These are phyloP conservation scores for Carex cristatella DNA, from an alignment of 176 grass and related monocot genomes.

Conservation along the genomic window DNA sequence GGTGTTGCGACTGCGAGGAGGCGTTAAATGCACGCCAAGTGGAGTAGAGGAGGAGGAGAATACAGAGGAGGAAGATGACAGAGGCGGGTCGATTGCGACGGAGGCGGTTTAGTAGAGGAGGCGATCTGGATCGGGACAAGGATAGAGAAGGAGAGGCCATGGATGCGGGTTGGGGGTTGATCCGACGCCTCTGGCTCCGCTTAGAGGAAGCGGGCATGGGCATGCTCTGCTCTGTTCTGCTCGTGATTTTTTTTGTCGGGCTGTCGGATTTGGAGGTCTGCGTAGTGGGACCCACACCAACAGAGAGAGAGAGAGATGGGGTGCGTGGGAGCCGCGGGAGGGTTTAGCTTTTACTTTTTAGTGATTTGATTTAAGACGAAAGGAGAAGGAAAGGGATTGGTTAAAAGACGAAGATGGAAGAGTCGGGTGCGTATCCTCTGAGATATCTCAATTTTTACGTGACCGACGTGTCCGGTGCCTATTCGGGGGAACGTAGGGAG, in stretches of 20 bases:
- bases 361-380: background rate
- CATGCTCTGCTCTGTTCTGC: background rate
- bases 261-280: background rate
- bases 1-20: background rate
- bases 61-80: conserved; percentile 17
- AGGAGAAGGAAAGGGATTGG: background rate
- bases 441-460: too few relatives aligned
- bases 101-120: background rate
- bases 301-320: too few relatives aligned
- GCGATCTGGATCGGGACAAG: conserved; percentile 13
- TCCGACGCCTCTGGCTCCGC: conserved; percentile 9
- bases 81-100: conserved; percentile 11
- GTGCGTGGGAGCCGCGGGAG: background rate
- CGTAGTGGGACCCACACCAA: background rate
- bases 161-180: background rate
- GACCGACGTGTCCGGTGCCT: too few relatives aligned
- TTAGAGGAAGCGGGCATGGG: conserved; percentile 8
- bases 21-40: background rate
- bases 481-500: too few relatives aligned
- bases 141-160: background rate
- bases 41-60: conserved; percentile 20
- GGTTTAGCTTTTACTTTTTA: too few relatives aligned
- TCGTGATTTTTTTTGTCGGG: background rate
- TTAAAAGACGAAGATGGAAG: background rate
- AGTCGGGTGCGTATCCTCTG: background rate